Percentiles rank a stretch among this genome's conserved stretches.
phyloP scores from a whole-genome alignment of 2,329 filamentous ascomycete genomes.

The Aspergillus texensis region DNA sequence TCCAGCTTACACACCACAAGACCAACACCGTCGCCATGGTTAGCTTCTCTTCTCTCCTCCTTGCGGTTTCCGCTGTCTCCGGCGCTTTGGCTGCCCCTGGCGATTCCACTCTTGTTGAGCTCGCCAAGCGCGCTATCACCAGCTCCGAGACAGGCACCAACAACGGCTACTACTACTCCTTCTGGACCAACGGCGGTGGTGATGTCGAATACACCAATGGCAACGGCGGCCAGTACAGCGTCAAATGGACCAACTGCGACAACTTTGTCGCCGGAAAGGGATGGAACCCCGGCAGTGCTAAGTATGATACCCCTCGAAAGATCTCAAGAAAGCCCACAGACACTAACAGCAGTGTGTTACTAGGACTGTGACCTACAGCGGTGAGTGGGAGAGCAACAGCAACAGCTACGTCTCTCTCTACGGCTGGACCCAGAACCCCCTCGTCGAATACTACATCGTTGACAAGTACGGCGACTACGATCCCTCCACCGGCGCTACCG shows the following conservation, averaged over 20 bases:
- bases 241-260: slow-evolving; percentile 51
- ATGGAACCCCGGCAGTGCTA: slow-evolving; percentile 56
- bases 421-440: slow-evolving; percentile 44
- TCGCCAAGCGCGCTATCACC: slow-evolving; percentile 16
- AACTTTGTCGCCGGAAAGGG: slow-evolving; percentile 63
- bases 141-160: slow-evolving; percentile 31
- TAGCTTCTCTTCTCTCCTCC: slow-evolving; percentile 15
- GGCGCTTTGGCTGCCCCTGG: slow-evolving; percentile 13
- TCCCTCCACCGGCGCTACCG: slow-evolving; percentile 30
- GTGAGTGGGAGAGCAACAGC: slow-evolving; percentile 31
- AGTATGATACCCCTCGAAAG: slow-evolving; percentile 39
- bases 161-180: slow-evolving; percentile 54
- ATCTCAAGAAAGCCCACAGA: no score
- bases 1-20: neutral
- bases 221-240: slow-evolving; percentile 48
- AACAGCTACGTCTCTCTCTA: slow-evolving; percentile 42
- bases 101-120: slow-evolving; percentile 2
- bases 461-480: slow-evolving; percentile 40
- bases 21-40: slow-evolving; percentile 10
- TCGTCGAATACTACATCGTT: slow-evolving; percentile 45
- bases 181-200: slow-evolving; percentile 52
- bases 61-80: slow-evolving; percentile 13
- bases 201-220: slow-evolving; percentile 52
- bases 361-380: slow-evolving; percentile 32
- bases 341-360: neutral